These are phyloP conservation scores for Gastrolobium bilobum DNA, from an alignment of 306 rosid genomes.

Conservation along the genomic window DNA sequence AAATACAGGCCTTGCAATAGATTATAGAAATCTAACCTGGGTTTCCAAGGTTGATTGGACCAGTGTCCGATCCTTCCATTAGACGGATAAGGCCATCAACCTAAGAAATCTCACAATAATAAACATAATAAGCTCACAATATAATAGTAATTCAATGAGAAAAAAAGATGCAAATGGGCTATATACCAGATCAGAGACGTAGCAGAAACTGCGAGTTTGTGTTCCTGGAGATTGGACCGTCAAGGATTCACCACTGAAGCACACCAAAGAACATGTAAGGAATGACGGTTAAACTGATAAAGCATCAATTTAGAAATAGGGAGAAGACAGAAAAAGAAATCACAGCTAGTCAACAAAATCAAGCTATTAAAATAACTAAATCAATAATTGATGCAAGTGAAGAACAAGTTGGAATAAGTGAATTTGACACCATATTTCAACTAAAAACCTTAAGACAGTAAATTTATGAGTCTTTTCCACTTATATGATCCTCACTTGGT, in stretches of 20 bases:
- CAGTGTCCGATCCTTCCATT: constrained; percentile 80
- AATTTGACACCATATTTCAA: too few species aligned
- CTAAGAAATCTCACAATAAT: constrained; percentile 49
- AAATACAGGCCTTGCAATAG: constrained; percentile 15
- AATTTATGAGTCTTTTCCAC: too few species aligned
- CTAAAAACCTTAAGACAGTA: too few species aligned
- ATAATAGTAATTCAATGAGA: constrained; percentile 28
- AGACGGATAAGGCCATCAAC: constrained; percentile 87
- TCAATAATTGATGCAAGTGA: not conserved
- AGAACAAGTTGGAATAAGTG: not conserved
- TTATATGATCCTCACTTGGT: too few species aligned
- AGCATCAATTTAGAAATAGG: constrained; percentile 1
- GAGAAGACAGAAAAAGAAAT: not conserved
- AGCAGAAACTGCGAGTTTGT: constrained; percentile 92
- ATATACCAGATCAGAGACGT: constrained; percentile 80
- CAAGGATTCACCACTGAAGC: constrained; percentile 76
- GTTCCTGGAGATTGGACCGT: constrained; percentile 89
- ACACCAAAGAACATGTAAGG: constrained; percentile 38
- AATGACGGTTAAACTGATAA: constrained; percentile 9
- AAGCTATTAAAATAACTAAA: constrained; percentile 7
- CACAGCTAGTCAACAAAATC: constrained; percentile 18
- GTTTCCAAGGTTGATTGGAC: constrained; percentile 92
- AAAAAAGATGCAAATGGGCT: constrained; percentile 16
- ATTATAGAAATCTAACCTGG: constrained; percentile 72
- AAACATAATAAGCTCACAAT: constrained; percentile 20